Evolutionary conservation across 371 early-diverging fungal species (phyloP), one percentile per base, ranked within the genome.

Genomic region (Mucor mucedo): DNA sequence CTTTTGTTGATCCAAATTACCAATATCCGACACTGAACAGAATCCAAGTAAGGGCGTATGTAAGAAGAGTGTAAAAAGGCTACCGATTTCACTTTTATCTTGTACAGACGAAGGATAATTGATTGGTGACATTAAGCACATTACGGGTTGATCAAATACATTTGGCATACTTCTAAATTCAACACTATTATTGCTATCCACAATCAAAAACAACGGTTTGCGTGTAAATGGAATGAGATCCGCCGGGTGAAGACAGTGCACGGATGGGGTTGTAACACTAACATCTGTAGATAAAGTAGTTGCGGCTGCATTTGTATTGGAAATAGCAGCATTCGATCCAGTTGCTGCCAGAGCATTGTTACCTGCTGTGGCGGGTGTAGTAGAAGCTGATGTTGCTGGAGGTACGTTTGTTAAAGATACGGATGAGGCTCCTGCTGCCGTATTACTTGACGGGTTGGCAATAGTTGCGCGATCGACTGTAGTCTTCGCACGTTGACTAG

Each of bases 141-240:
- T 87, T 42, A 95, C 76, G 3, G 96, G 91, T 62, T 94, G 94
- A 63, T 87, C 86, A 78, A 97, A 98, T 2, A 95, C 81, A 42
- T 86, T 89, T 7, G 94, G 89, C 66, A 93, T 84, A 30, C 76
- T 69, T 73, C 80, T 86, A 77, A 95, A 97, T 7, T 91, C 91
- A 1, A 65, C 66, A 48, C 93, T 92, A 71, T 91, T 90, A 60
- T 82, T 88, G 78, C 95, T 94, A 68, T 98, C 98, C 7, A 97
- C 85, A 53, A 98, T 88, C 4, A 97, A 71, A 63, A 97, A 96
- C 63, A 98, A 67, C 0, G 98, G 95, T 66, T 96, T 96, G 35
- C 98, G 80, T 14, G 96, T 94, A 62, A 93, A 96, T 0, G 98
- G 97, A 2, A 95, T 70, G 7, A 98, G 80, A 60, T 98, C 98